Evolutionary conservation across 768 basidiomycete species (phyloP), one percentile per base, ranked within the genome.

Genomic region (Boletus huronensis): DNA sequence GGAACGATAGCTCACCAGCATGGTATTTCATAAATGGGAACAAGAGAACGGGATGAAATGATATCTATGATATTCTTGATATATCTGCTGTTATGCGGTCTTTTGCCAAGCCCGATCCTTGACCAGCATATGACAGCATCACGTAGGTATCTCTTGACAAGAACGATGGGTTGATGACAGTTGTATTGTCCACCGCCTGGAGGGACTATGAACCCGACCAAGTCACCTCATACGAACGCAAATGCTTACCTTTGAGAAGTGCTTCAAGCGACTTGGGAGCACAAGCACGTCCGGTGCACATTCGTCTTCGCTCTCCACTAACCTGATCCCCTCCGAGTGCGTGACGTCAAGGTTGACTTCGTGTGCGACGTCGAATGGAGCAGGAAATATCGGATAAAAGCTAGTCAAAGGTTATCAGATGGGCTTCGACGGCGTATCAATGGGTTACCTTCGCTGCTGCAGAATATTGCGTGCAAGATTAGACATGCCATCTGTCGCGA

Each of bases 381-480:
- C 81, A 9, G 97, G 97, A 70, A 98, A 98, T 38, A 97, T 72
- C 0, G 97, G 97, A 68, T 98, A 99, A 74, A 97, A 97, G 63
- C 93, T 98, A 66, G 19, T 13, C 19, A 35, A 23, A 1, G 26
- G 4, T 6, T 26, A 44, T 53, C 48, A 55, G 55, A 35, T 13
- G 21, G 48, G 11, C 13, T 21, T 32, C 0, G 25, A 32, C 6
- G 23, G 16, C 1, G 26, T 26, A 39, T 1, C 34, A 40, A 28
- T 2, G 23, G 48, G 73, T 36, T 55, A 93, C 94, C 87, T 93
- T 68, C 92, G 79, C 62, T 99, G 97, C 51, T 92, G 82, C 32
- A 98, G 72, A 10, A 99, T 61, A 64, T 93, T 88, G 21, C 93
- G 78, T 58, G 88, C 87, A 8, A 88, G 71, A 61, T 84, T 84